Evolutionary conservation across 495 filamentous ascomycete genomes (phyloP).

Genomic region (Hypoxylon intermedium): DNA sequence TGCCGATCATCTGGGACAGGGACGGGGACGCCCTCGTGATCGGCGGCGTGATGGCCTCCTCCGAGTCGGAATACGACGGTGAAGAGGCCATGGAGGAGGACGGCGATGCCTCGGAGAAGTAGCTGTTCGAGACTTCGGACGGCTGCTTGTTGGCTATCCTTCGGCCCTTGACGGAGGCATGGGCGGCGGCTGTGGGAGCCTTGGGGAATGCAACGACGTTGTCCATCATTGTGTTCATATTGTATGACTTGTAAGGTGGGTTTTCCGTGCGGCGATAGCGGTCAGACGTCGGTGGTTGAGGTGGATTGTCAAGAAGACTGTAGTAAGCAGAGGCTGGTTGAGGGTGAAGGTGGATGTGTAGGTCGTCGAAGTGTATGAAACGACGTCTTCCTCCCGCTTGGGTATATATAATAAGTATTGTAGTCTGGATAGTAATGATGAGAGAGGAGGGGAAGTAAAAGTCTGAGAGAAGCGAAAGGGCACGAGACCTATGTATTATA

Average conservation of each 20-base stretch:
- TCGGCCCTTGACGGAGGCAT: slow-evolving; percentile 5
- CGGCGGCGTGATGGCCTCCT: slow-evolving; percentile 8
- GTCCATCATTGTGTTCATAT: slow-evolving; percentile 7
- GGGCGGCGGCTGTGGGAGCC: slow-evolving; percentile 5
- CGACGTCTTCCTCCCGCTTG: slow-evolving; percentile 27
- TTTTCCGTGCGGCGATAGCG: too few species aligned
- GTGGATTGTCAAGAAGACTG: too few species aligned
- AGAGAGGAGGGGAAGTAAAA: slow-evolving; percentile 4
- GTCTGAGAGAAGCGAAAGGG: slow-evolving; percentile 1
- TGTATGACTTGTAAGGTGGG: background rate
- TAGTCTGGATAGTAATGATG: background rate
- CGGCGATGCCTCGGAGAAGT: slow-evolving; percentile 27
- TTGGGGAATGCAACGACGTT: slow-evolving; percentile 10
- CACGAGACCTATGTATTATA: slow-evolving; percentile 29
- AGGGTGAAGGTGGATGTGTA: background rate
- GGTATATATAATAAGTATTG: background rate
- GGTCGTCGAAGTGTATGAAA: slow-evolving; percentile 4
- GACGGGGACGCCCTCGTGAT: too few species aligned
- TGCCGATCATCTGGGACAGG: slow-evolving; percentile 16
- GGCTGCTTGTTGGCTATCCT: slow-evolving; percentile 13
- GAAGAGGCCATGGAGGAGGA: background rate
- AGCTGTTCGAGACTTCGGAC: slow-evolving; percentile 24
- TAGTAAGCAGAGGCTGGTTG: slow-evolving; percentile 6
- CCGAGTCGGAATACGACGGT: slow-evolving; percentile 25
- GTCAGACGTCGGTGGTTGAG: too few species aligned